phyloP scores from a whole-genome alignment of 352 stramenopile species.

The Phytophthora syringae region DNA sequence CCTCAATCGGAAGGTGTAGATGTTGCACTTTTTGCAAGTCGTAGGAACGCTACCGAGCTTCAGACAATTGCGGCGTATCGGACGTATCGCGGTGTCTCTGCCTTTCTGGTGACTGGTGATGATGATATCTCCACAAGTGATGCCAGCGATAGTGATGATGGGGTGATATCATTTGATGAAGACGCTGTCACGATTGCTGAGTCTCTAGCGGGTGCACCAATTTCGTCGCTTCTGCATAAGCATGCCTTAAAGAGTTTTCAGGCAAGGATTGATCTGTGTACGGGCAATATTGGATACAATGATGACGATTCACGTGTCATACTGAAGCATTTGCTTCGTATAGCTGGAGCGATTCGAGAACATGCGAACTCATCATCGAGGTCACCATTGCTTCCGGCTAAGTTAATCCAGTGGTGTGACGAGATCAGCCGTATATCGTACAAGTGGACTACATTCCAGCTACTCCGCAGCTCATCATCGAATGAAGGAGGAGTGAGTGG shows the following conservation, averaged over 20 bases:
- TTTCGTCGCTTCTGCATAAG: conserved; percentile 16
- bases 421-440: conserved; percentile 51
- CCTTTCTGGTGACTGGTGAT: conserved; percentile 9
- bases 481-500: conserved; percentile 1
- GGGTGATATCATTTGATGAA: not conserved
- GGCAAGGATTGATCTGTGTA: conserved; percentile 18
- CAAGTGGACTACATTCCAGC: conserved; percentile 76
- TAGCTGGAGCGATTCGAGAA: conserved; percentile 19
- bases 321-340: conserved; percentile 17
- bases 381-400: not conserved
- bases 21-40: conserved; percentile 9
- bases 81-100: conserved; percentile 6
- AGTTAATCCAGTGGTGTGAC: conserved; percentile 35
- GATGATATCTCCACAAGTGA: conserved; percentile 1
- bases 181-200: conserved; percentile 20
- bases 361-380: conserved; percentile 24
- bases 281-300: conserved; percentile 25
- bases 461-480: conserved; percentile 41
- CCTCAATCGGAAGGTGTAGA: not conserved
- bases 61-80: conserved; percentile 19
- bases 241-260: conserved; percentile 8
- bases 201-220: conserved; percentile 9
- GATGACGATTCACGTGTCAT: conserved; percentile 31
- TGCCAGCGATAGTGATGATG: conserved; percentile 1
- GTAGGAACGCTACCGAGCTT: not conserved